Base-by-base conservation (phyloP, 345 rosid genomes). In the Pistacia vera region DNA sequence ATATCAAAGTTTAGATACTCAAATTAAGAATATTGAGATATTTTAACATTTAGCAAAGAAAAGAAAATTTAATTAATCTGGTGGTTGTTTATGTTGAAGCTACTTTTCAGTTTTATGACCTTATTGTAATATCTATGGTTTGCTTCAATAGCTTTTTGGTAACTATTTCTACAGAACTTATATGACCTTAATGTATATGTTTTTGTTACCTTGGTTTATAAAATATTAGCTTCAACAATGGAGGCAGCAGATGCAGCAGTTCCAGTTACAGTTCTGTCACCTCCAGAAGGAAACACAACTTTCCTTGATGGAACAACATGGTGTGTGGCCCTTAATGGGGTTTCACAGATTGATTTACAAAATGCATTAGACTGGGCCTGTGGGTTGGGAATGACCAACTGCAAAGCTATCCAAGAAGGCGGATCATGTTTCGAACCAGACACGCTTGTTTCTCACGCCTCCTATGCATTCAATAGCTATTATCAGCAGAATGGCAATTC, bases 301-400 rank as follows among this genome's bases (percentile, higher is more conserved):
- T 95, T 91, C 81, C 75, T 93, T 4, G 94, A 87, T 0, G 97
- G 94, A 55, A 87, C 89, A 5, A 86, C 91, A 58, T 95, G 98
- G 98, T 95, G 98, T 62, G 92, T 93, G 69, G 97, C 98, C 44
- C 84, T 74, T 20, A 61, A 91, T 1, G 95, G 93, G 54, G 97
- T 84, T 2, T 76, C 97, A 17, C 96, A 91, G 64, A 77, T 76
- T 57, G 98, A 92, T 80, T 78, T 93, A 71, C 98, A 93, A 75
- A 89, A 86, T 55, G 99, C 99, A 25, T 79, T 96, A 56, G 98
- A 96, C 71, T 96, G 99, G 99, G 96, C 98, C 4, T 95, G 98
- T 75, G 98, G 99, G 11, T 66, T 88, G 49, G 99, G 99, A 16
- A 87, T 80, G 95, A 84, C 92, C 8, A 93, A 95, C 69, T 93